Percentiles rank a stretch among this genome's conserved stretches.
Evolutionary conservation across 257 asterid species (phyloP).

Genomic region (Scutellaria minor): DNA sequence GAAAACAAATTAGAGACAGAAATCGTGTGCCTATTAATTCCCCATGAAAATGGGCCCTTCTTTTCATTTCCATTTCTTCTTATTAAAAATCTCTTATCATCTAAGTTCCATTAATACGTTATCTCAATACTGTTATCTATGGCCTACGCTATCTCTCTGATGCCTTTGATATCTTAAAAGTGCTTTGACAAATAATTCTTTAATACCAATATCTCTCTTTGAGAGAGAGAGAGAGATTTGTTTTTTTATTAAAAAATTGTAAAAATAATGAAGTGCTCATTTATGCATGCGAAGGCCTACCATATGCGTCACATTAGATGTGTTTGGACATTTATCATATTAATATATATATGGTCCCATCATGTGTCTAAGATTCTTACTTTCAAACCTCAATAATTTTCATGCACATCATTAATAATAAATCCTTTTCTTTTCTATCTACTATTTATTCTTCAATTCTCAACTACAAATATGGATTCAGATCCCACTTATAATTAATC

Average conservation of each 20-base stretch:
- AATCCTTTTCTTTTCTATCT: slow-evolving; percentile 3
- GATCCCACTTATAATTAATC: too few relatives aligned
- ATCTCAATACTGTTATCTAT: slow-evolving; percentile 22
- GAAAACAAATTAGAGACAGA: too few relatives aligned
- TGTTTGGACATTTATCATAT: slow-evolving; percentile 19
- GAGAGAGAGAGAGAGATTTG: not conserved
- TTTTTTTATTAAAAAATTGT: too few relatives aligned
- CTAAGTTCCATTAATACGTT: slow-evolving; percentile 18
- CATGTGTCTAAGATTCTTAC: slow-evolving; percentile 18
- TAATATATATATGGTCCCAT: slow-evolving; percentile 31
- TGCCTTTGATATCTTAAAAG: slow-evolving; percentile 46
- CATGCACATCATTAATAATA: slow-evolving; percentile 26
- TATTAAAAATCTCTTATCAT: too few relatives aligned
- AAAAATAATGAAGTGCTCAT: slow-evolving; percentile 25
- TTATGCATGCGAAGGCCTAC: slow-evolving; percentile 36
- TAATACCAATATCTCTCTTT: not conserved
- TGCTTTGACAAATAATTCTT: slow-evolving; percentile 22
- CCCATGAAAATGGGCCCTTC: not conserved
- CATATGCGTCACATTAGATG: slow-evolving; percentile 37
- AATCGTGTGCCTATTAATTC: not conserved
- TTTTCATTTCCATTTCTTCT: not conserved
- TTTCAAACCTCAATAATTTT: slow-evolving; percentile 41
- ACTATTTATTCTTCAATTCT: not conserved
- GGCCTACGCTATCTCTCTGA: slow-evolving; percentile 45
- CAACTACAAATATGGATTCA: not conserved